phyloP scores from a whole-genome alignment of 139 green algal genomes.

The Micromonas pusilla region DNA sequence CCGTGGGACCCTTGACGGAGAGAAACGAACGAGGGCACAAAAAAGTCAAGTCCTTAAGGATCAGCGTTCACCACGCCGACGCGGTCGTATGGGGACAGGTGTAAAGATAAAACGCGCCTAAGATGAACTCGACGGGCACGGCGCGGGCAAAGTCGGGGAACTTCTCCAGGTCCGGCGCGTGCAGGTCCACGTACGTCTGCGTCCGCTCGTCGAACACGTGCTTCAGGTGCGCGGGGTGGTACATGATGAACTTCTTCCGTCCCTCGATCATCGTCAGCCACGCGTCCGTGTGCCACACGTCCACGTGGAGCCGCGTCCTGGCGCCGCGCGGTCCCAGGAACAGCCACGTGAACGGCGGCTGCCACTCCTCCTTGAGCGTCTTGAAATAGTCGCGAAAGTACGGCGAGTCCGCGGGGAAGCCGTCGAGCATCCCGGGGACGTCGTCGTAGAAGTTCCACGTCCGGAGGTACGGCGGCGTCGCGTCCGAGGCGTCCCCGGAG shows the following conservation, averaged over 20 bases:
- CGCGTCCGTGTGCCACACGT: slow-evolving; percentile 32
- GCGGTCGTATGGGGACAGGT: too few relatives aligned
- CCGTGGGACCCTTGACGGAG: background rate
- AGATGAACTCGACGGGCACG: slow-evolving; percentile 1
- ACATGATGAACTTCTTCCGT: slow-evolving; percentile 24
- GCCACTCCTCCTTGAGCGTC: background rate
- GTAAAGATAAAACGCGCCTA: background rate
- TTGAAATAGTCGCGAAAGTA: slow-evolving; percentile 22
- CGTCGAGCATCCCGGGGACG: background rate
- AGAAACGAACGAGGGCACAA: background rate
- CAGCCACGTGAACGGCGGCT: slow-evolving; percentile 32
- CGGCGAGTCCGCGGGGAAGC: background rate
- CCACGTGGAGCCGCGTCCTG: slow-evolving; percentile 21
- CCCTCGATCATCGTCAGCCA: slow-evolving; percentile 25
- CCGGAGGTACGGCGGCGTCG: slow-evolving; percentile 1
- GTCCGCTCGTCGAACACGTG: slow-evolving; percentile 3
- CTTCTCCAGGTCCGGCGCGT: slow-evolving; percentile 8
- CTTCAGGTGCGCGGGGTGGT: slow-evolving; percentile 28
- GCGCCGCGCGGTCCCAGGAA: slow-evolving; percentile 26
- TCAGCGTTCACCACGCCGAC: too few relatives aligned
- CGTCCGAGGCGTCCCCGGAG: background rate
- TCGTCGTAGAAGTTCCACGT: slow-evolving; percentile 25
- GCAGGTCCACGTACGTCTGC: slow-evolving; percentile 6
- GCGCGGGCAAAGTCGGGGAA: slow-evolving; percentile 23
- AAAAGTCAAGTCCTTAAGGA: too few relatives aligned